Conservation (phyloP, 805 yeast species). For the Starmerella scarabaei region DNA sequence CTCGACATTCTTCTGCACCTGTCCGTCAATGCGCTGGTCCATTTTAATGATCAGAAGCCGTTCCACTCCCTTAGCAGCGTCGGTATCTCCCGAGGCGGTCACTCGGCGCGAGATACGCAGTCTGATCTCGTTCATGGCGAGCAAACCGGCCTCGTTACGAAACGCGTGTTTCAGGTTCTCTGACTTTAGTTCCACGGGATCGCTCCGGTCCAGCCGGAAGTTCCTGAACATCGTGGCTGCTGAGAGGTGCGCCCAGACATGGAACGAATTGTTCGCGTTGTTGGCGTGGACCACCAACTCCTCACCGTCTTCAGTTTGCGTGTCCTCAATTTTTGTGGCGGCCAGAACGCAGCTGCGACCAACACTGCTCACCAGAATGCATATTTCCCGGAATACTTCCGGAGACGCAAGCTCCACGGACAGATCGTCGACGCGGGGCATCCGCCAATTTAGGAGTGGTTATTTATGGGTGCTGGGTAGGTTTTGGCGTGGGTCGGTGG, state of each 20-base stretch:
- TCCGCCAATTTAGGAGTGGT: too few species aligned
- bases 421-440: constrained; percentile 14
- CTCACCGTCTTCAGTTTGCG: constrained; percentile 1
- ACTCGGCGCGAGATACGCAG: constrained; percentile 12
- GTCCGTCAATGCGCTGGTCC: constrained; percentile 43
- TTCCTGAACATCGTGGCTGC: constrained; percentile 8
- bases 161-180: constrained; percentile 36
- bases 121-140: constrained; percentile 20
- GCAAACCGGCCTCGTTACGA: constrained; percentile 22
- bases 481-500: not conserved
- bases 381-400: constrained; percentile 14
- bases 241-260: constrained; percentile 19
- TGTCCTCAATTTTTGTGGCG: not conserved
- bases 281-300: constrained; percentile 9
- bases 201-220: constrained; percentile 4
- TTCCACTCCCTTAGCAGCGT: constrained; percentile 27
- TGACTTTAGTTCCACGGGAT: constrained; percentile 13
- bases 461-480: not conserved
- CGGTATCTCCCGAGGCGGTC: constrained; percentile 33
- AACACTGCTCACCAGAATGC: constrained; percentile 11
- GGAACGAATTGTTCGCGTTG: constrained; percentile 7
- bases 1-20: constrained; percentile 19
- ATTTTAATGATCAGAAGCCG: constrained; percentile 12
- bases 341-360: constrained; percentile 8
- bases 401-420: constrained; percentile 12